These are phyloP conservation scores for Lagenidium sp. DNA, from an alignment of 352 stramenopile species.

Conservation along the genomic window DNA sequence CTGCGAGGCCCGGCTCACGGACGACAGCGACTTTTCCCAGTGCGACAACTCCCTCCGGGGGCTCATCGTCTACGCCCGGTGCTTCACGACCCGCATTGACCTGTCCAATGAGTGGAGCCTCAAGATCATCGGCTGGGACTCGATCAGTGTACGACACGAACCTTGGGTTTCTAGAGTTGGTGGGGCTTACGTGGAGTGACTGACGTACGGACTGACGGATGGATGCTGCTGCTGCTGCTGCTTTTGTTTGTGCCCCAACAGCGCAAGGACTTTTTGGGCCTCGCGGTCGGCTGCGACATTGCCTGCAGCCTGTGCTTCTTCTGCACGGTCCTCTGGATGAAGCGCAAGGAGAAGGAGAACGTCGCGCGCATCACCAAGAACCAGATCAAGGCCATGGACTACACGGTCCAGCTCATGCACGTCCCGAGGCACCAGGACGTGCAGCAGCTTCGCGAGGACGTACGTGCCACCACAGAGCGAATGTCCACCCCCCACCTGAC, in stretches of 20 bases:
- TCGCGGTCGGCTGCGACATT: constrained; percentile 67
- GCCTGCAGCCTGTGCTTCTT: constrained; percentile 60
- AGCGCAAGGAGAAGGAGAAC: constrained; percentile 55
- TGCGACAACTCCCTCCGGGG: constrained; percentile 29
- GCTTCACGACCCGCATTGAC: constrained; percentile 72
- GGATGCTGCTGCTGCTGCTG: not conserved
- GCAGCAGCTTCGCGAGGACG: constrained; percentile 45
- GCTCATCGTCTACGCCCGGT: constrained; percentile 62
- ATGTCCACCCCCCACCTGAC: no score
- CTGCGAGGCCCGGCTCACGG: constrained; percentile 36
- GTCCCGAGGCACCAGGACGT: constrained; percentile 53
- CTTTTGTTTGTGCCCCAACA: constrained; percentile 10
- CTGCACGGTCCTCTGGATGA: constrained; percentile 60
- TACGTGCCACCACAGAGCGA: constrained; percentile 15
- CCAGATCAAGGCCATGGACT: constrained; percentile 65
- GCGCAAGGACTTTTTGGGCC: constrained; percentile 55
- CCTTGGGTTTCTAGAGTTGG: not conserved
- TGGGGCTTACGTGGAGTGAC: not conserved
- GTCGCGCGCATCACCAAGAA: constrained; percentile 43
- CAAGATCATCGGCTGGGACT: constrained; percentile 74
- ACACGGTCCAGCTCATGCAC: constrained; percentile 69
- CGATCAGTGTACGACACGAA: constrained; percentile 43
- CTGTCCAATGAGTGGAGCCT: constrained; percentile 62
- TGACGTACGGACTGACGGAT: no score
- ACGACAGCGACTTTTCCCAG: constrained; percentile 45